A percentile compares a stretch with the other conserved stretches of the same genome.
phyloP scores from a whole-genome alignment of 257 asterid species.

The Lavandula angustifolia region DNA sequence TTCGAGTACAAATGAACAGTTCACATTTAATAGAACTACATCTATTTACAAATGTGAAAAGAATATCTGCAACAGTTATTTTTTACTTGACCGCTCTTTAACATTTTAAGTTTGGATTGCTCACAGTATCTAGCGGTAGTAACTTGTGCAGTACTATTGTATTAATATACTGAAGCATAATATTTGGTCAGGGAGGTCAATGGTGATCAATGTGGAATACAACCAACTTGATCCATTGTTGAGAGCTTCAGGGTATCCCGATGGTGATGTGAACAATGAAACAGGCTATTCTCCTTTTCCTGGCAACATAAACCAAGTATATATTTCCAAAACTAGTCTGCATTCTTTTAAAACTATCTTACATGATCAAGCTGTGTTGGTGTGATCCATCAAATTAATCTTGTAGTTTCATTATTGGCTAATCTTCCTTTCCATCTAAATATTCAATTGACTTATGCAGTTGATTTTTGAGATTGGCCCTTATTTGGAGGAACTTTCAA shows the following conservation, averaged over 20 bases:
- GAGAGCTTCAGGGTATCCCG: slow-evolving; percentile 88
- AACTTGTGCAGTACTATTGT: slow-evolving; percentile 6
- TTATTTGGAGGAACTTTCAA: slow-evolving; percentile 86
- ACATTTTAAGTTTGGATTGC: slow-evolving; percentile 16
- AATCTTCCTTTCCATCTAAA: slow-evolving; percentile 11
- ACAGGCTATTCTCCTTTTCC: slow-evolving; percentile 98
- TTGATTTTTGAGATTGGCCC: slow-evolving; percentile 87
- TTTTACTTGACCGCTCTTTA: not conserved
- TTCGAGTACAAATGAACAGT: not conserved
- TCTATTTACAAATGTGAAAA: slow-evolving; percentile 1
- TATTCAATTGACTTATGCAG: slow-evolving; percentile 46
- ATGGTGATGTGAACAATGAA: slow-evolving; percentile 91
- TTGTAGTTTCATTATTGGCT: slow-evolving; percentile 21
- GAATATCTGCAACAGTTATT: not conserved
- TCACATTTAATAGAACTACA: not conserved
- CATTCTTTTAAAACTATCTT: slow-evolving; percentile 24
- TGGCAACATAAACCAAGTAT: slow-evolving; percentile 98
- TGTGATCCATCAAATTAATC: slow-evolving; percentile 15
- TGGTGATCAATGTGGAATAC: slow-evolving; percentile 99
- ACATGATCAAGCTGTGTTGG: not conserved
- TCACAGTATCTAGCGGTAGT: slow-evolving; percentile 12
- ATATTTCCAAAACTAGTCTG: slow-evolving; percentile 21
- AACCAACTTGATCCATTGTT: slow-evolving; percentile 98
- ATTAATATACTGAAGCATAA: slow-evolving; percentile 21
- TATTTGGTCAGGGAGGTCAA: slow-evolving; percentile 70